These are phyloP conservation scores for Microdochium paspali DNA, from an alignment of 2,329 filamentous ascomycete genomes.

Conservation along the genomic window DNA sequence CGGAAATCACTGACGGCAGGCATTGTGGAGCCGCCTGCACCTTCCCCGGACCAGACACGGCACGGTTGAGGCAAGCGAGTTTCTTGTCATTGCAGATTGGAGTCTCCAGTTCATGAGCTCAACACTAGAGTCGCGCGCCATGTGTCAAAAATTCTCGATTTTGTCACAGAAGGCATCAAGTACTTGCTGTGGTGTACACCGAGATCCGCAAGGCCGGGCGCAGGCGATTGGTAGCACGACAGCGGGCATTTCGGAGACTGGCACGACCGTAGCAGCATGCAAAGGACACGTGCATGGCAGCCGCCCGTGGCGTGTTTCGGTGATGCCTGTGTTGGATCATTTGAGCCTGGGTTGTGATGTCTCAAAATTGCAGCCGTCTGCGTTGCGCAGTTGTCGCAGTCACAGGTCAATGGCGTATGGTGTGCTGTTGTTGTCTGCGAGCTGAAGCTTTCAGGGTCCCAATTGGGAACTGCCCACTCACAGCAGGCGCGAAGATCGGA, in stretches of 20 bases:
- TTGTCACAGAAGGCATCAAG: neutral
- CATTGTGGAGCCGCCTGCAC: no score
- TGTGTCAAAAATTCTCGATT: no score
- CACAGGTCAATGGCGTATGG: no score
- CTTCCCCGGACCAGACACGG: no score
- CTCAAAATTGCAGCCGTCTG: neutral
- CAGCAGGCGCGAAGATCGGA: neutral
- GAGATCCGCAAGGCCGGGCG: neutral
- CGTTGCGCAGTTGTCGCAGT: neutral
- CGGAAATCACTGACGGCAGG: no score
- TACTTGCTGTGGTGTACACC: neutral
- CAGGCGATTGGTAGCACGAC: neutral
- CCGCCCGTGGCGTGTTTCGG: neutral
- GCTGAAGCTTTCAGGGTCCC: neutral
- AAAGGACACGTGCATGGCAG: neutral
- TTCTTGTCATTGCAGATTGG: no score
- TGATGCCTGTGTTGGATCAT: neutral
- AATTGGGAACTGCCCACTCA: no score
- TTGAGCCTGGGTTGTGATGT: neutral
- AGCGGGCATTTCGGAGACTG: neutral
- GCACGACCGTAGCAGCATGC: no score
- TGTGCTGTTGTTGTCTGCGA: neutral
- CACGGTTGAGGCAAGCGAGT: no score
- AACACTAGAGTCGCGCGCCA: no score
- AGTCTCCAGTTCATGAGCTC: no score